Conservation (phyloP, 1,139 yeast genomes). For the Hanseniaspora sp. region DNA sequence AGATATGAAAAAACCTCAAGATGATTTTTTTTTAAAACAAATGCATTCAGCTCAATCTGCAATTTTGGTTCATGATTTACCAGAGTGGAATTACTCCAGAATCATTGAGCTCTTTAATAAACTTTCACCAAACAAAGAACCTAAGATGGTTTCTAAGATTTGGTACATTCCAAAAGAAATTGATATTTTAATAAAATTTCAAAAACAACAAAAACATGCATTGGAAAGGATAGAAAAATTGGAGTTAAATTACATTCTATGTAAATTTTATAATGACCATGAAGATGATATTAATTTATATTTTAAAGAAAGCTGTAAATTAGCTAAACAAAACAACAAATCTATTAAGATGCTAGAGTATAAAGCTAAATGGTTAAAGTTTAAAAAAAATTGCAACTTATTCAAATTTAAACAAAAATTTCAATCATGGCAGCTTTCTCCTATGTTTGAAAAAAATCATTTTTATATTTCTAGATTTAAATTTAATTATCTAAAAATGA, state of each 20-base stretch:
- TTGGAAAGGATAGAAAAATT: slow-evolving; percentile 35
- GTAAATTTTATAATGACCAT: not conserved
- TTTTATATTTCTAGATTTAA: slow-evolving; percentile 13
- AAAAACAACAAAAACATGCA: slow-evolving; percentile 31
- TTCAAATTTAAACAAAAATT: not conserved
- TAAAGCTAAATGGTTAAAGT: not conserved
- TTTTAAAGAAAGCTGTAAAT: slow-evolving; percentile 4
- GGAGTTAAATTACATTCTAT: slow-evolving; percentile 25
- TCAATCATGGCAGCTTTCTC: not conserved
- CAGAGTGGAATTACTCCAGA: slow-evolving; percentile 28
- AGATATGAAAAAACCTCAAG: not conserved
- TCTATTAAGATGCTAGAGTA: not conserved
- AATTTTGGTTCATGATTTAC: slow-evolving; percentile 42
- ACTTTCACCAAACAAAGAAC: slow-evolving; percentile 24
- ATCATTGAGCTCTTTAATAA: slow-evolving; percentile 30
- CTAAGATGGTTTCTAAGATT: slow-evolving; percentile 32
- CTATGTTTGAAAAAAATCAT: not conserved
- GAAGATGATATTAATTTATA: slow-evolving; percentile 1
- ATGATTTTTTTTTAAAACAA: slow-evolving; percentile 23
- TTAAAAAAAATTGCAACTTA: not conserved
- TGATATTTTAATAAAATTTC: slow-evolving; percentile 30
- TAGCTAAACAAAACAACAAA: not conserved
- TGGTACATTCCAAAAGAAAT: slow-evolving; percentile 43
- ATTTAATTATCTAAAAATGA: not conserved
- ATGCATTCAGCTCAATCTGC: slow-evolving; percentile 31